Percentiles rank a stretch among this genome's conserved stretches.
Evolutionary conservation across 257 asterid species (phyloP).

Genomic region (Rubia yunnanensis): DNA sequence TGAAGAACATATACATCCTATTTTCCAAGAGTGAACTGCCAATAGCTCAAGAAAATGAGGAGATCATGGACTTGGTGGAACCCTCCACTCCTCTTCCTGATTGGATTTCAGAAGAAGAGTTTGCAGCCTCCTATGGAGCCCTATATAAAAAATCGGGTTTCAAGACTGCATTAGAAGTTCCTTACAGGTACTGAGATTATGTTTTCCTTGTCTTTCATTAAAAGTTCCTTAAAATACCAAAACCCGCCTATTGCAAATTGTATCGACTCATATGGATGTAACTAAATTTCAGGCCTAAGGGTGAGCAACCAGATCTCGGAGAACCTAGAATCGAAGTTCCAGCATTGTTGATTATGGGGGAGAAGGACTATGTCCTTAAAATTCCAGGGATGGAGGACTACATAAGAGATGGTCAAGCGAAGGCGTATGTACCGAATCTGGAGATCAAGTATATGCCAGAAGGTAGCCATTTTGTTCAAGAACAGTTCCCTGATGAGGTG

Average conservation of each 20-base stretch:
- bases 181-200: constrained; percentile 32
- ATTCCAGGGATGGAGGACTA: constrained; percentile 22
- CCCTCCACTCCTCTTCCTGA: constrained; percentile 33
- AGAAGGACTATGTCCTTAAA: constrained; percentile 33
- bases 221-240: no score
- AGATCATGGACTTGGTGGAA: constrained; percentile 48
- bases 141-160: constrained; percentile 39
- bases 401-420: constrained; percentile 25
- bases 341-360: constrained; percentile 44
- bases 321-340: constrained; percentile 23
- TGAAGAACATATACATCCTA: constrained; percentile 39
- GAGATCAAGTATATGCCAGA: constrained; percentile 29
- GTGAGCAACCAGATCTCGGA: neutral
- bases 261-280: no score
- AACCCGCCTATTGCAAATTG: no score
- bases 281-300: neutral
- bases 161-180: constrained; percentile 35
- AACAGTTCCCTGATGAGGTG: constrained; percentile 35
- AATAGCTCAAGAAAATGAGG: constrained; percentile 32
- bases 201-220: neutral
- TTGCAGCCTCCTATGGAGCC: constrained; percentile 25
- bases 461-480: constrained; percentile 46
- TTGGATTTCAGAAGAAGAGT: constrained; percentile 44
- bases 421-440: constrained; percentile 26
- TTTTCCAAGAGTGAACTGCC: constrained; percentile 41